Evolutionary conservation across 2,329 filamentous ascomycete species (phyloP), one percentile per base, ranked within the genome.

Genomic region (Malbranchea cinnamomea): DNA sequence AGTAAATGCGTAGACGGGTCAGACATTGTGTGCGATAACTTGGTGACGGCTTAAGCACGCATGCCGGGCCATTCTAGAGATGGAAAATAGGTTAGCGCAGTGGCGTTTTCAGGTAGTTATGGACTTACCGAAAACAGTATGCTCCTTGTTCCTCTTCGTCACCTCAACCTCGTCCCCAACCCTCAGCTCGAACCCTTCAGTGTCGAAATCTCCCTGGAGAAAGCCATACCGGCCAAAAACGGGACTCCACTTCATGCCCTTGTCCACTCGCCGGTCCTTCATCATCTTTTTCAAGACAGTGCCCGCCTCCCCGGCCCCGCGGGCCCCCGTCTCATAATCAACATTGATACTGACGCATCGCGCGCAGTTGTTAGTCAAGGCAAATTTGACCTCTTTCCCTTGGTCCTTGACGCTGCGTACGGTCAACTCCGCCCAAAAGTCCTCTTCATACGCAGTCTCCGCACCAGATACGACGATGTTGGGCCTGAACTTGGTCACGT

Each of bases 161-260:
- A 77, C 65, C 16, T 48, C 43, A 35, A 76, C 62, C 26, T 63
- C 54, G 48, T 78, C 66, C 2, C 72, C 71, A 20, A 76, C 60
- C 2, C 49, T 50, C 28, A 77, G 51, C 26, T 45, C 41, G n/a
- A 50, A 43, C 10, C 49, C 50, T 18, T 46, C 45, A n/a, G n/a
- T n/a, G n/a, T n/a, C n/a, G n/a, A n/a, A n/a, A 7, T 47, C 51
- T 12, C 41, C 45, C 14, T 50, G 52, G 23, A 78, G 50, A 46
- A 81, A 82, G 0, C 65, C 74, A 53, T 83, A 83, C 25, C 77
- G 62, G 6, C 78, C 78, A 60, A 84, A 84, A 6, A 80, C 62
- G 8, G 78, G 77, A 35, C 65, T 68, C 48, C 70, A 81, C 46
- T 71, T 78, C 19, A 59, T 59, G 0, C 78, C 78, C n/a, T 48